Conservation (phyloP, 2,329 filamentous ascomycete species). For the Aspergillus niger region DNA sequence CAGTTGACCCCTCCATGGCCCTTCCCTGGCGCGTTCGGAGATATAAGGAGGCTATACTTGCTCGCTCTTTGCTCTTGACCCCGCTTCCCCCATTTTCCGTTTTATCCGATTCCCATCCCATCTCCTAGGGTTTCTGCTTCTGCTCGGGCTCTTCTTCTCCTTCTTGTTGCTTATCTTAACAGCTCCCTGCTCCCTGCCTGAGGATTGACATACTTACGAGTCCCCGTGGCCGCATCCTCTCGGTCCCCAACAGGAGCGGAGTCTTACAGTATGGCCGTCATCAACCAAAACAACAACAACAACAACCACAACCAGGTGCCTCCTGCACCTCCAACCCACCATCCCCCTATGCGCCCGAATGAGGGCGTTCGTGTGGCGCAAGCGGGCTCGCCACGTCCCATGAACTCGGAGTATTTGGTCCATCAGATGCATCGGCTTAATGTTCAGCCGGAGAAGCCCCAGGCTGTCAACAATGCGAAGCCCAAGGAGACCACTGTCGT, state of each 20-base stretch:
- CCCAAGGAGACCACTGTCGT: conserved; percentile 3
- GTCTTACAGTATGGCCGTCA: conserved; percentile 17
- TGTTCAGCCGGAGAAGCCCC: conserved; percentile 13
- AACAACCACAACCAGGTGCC: conserved; percentile 12
- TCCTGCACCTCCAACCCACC: conserved; percentile 19
- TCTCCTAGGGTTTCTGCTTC: background rate
- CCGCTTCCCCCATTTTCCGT: background rate
- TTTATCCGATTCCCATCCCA: background rate
- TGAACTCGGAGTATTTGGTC: conserved; percentile 17
- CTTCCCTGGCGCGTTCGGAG: background rate
- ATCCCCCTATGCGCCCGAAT: conserved; percentile 14
- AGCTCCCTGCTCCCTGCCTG: background rate
- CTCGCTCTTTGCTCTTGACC: conserved; percentile 1
- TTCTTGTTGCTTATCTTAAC: background rate
- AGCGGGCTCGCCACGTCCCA: conserved; percentile 7
- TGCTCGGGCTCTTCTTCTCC: background rate
- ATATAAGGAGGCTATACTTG: conserved; percentile 8
- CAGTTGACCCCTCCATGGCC: conserved; percentile 6
- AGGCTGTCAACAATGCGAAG: conserved; percentile 5
- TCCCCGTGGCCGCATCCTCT: background rate
- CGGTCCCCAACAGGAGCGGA: background rate
- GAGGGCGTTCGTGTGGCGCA: conserved; percentile 20
- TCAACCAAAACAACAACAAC: conserved; percentile 20
- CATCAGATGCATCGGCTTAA: conserved; percentile 23
- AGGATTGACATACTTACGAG: background rate